These are phyloP conservation scores for Endocalyx cinctus DNA, from an alignment of 2,329 filamentous ascomycete species.

Conservation along the genomic window DNA sequence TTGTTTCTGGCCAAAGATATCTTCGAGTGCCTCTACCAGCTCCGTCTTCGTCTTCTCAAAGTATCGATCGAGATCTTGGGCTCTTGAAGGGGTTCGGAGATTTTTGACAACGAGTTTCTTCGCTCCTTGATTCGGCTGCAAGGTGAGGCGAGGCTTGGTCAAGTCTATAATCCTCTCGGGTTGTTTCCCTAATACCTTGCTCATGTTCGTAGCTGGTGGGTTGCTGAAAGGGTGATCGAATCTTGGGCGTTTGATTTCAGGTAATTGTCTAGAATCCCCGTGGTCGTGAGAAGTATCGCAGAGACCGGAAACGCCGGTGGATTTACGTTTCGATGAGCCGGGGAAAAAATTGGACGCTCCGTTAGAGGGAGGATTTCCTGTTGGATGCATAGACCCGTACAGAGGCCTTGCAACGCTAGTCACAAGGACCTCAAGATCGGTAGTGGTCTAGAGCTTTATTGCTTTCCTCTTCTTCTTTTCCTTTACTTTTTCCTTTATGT, in stretches of 20 bases:
- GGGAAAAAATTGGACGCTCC: constrained; percentile 16
- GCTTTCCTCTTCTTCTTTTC: too few species aligned
- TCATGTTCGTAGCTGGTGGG: constrained; percentile 18
- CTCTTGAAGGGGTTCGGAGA: constrained; percentile 57
- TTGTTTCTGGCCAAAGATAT: constrained; percentile 64
- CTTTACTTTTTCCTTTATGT: too few species aligned
- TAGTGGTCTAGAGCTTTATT: constrained; percentile 5
- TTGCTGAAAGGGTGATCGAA: constrained; percentile 7
- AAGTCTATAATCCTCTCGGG: constrained; percentile 41
- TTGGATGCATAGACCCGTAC: constrained; percentile 26
- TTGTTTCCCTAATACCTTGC: constrained; percentile 29
- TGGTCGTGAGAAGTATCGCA: too few species aligned
- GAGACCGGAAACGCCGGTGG: constrained; percentile 6
- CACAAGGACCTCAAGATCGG: constrained; percentile 15
- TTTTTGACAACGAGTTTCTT: constrained; percentile 95
- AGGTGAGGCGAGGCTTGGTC: constrained; percentile 41
- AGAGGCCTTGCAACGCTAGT: constrained; percentile 23
- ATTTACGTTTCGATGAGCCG: constrained; percentile 23
- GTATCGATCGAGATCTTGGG: constrained; percentile 67
- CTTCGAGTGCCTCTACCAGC: constrained; percentile 66
- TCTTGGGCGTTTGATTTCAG: constrained; percentile 22
- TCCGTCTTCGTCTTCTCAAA: constrained; percentile 72
- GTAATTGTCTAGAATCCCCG: too few species aligned
- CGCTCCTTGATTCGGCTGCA: constrained; percentile 71
- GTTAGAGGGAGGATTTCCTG: constrained; percentile 18